These are phyloP conservation scores for Lecanicillium sp. DNA, from an alignment of 2,329 filamentous ascomycete genomes.

Conservation along the genomic window DNA sequence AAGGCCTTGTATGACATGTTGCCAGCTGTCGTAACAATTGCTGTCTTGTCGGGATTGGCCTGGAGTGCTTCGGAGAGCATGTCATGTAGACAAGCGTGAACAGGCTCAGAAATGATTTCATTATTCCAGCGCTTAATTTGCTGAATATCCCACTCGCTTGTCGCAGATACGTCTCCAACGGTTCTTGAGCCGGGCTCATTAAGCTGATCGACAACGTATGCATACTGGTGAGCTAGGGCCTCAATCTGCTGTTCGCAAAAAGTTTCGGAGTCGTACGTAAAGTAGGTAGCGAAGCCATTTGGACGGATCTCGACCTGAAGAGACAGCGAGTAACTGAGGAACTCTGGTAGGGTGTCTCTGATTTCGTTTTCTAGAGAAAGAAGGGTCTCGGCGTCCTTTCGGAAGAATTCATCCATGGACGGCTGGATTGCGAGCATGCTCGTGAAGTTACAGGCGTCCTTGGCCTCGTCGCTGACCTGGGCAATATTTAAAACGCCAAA, in stretches of 20 bases:
- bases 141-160: background rate
- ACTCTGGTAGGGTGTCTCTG: background rate
- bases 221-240: background rate
- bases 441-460: slow-evolving; percentile 20
- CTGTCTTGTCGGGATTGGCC: slow-evolving; percentile 26
- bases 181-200: background rate
- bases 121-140: background rate
- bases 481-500: slow-evolving; percentile 27
- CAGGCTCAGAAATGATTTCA: slow-evolving; percentile 14
- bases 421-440: slow-evolving; percentile 26
- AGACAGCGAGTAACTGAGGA: background rate
- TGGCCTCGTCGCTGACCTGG: slow-evolving; percentile 7
- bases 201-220: background rate
- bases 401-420: background rate
- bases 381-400: background rate
- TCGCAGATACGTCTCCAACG: background rate
- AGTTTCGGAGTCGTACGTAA: background rate
- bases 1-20: slow-evolving; percentile 34
- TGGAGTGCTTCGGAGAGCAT: slow-evolving; percentile 31
- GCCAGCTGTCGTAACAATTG: slow-evolving; percentile 39
- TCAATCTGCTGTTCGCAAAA: background rate
- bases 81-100: slow-evolving; percentile 32
- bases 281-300: background rate
- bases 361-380: background rate
- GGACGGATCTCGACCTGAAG: background rate